Evolutionary conservation across 805 yeast genomes (phyloP).

Genomic region (Metschnikowia kunwiensis): DNA sequence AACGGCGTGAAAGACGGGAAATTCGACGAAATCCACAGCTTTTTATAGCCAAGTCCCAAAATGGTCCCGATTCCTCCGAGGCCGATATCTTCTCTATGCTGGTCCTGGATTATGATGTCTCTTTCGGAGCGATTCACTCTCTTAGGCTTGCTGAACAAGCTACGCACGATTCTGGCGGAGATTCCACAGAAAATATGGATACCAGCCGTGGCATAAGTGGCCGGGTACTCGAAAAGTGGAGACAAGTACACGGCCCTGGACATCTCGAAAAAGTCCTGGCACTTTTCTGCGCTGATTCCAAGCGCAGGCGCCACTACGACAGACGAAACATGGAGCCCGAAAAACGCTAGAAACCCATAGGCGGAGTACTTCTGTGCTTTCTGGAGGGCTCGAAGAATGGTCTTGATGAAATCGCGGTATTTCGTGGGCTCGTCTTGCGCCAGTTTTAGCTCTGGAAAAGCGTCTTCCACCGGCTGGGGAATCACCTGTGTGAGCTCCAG

Average conservation of each 20-base stretch:
- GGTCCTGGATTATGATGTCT: slow-evolving; percentile 28
- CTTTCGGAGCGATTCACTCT: slow-evolving; percentile 13
- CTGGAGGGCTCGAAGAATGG: slow-evolving; percentile 13
- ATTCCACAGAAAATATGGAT: slow-evolving; percentile 57
- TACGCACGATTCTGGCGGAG: slow-evolving; percentile 31
- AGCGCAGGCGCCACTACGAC: slow-evolving; percentile 53
- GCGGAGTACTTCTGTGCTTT: slow-evolving; percentile 59
- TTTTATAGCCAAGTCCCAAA: slow-evolving; percentile 53
- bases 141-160: slow-evolving; percentile 2
- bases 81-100: slow-evolving; percentile 46
- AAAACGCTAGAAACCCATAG: slow-evolving; percentile 52
- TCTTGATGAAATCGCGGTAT: slow-evolving; percentile 5
- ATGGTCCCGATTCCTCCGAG: slow-evolving; percentile 60
- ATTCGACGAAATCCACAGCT: slow-evolving; percentile 40
- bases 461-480: slow-evolving; percentile 16
- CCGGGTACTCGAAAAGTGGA: slow-evolving; percentile 45
- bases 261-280: slow-evolving; percentile 56
- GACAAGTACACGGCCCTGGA: slow-evolving; percentile 59
- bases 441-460: slow-evolving; percentile 1
- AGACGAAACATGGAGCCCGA: slow-evolving; percentile 54
- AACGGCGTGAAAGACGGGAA: slow-evolving; percentile 54
- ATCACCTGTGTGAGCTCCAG: slow-evolving; percentile 14
- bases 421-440: slow-evolving; percentile 4
- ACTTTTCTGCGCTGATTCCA: slow-evolving; percentile 37
- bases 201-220: slow-evolving; percentile 46